Percentiles rank a stretch among this genome's conserved stretches.
phyloP scores from a whole-genome alignment of 331 rosid species.

The Quercus tomentella region DNA sequence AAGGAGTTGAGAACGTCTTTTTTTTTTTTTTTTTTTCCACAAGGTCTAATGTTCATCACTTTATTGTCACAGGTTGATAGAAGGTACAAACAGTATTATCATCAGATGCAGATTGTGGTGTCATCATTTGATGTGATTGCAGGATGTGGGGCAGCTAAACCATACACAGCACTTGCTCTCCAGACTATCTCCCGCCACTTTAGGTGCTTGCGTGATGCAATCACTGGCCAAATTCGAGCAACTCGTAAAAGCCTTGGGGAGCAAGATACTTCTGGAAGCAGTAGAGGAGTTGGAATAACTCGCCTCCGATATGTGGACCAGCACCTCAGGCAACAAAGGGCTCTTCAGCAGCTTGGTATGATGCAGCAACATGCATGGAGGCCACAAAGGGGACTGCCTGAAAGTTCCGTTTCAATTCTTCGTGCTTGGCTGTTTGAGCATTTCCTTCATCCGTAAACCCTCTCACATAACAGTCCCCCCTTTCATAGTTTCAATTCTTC shows the following conservation, averaged over 20 bases:
- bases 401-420: slow-evolving; percentile 73
- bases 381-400: slow-evolving; percentile 84
- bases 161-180: slow-evolving; percentile 77
- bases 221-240: slow-evolving; percentile 59
- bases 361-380: slow-evolving; percentile 82
- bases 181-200: slow-evolving; percentile 84
- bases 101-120: slow-evolving; percentile 79
- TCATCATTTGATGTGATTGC: slow-evolving; percentile 72
- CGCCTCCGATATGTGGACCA: slow-evolving; percentile 74
- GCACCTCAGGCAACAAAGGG: slow-evolving; percentile 74
- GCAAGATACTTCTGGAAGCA: slow-evolving; percentile 50
- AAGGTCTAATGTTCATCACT: neutral
- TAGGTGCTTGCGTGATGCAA: slow-evolving; percentile 74
- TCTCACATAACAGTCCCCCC: slow-evolving; percentile 3
- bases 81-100: slow-evolving; percentile 79
- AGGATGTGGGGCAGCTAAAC: slow-evolving; percentile 76
- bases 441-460: slow-evolving; percentile 80
- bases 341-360: slow-evolving; percentile 86
- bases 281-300: slow-evolving; percentile 69
- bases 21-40: neutral
- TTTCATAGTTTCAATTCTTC: neutral
- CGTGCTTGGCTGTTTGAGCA: slow-evolving; percentile 92
- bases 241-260: slow-evolving; percentile 67
- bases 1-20: neutral
- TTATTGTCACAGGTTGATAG: slow-evolving; percentile 54